A percentile compares a stretch with the other conserved stretches of the same genome.
phyloP scores from a whole-genome alignment of 805 yeast species.

The Ogataea ganodermae region DNA sequence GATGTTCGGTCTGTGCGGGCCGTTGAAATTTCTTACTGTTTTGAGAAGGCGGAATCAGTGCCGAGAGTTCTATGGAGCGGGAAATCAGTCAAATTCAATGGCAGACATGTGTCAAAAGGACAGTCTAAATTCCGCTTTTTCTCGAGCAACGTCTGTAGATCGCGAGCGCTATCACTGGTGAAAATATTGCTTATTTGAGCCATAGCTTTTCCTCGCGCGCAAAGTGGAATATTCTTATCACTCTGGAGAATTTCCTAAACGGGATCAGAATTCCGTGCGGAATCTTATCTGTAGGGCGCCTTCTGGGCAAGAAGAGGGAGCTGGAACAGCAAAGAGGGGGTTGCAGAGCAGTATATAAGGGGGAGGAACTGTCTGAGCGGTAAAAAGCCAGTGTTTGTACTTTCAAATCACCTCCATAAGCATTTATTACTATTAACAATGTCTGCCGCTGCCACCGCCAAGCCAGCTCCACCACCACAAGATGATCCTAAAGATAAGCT shows the following conservation, averaged over 20 bases:
- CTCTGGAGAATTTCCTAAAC: conserved; percentile 7
- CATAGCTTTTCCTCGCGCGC: not conserved
- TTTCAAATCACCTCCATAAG: no score
- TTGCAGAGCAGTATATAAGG: conserved; percentile 1
- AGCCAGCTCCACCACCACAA: conserved; percentile 32
- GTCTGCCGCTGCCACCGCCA: conserved; percentile 29
- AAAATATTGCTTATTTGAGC: conserved; percentile 4
- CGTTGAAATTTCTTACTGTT: conserved; percentile 2
- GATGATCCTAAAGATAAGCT: conserved; percentile 33
- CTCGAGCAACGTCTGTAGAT: not conserved
- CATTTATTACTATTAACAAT: conserved; percentile 10
- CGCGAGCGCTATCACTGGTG: conserved; percentile 1
- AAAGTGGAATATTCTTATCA: not conserved
- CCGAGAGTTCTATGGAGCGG: no score
- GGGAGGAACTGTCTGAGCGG: not conserved
- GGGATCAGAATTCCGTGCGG: conserved; percentile 12
- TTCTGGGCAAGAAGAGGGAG: not conserved
- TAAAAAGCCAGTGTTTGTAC: no score
- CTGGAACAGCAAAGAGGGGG: not conserved
- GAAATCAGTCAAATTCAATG: not conserved
- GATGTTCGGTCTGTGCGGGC: not conserved
- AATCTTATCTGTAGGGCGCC: conserved; percentile 3
- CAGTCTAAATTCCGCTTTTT: conserved; percentile 2
- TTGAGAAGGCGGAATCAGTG: conserved; percentile 3
- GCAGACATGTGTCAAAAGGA: not conserved